Evolutionary conservation across 768 basidiomycete species (phyloP).

Genomic region (Russula dissimulans): DNA sequence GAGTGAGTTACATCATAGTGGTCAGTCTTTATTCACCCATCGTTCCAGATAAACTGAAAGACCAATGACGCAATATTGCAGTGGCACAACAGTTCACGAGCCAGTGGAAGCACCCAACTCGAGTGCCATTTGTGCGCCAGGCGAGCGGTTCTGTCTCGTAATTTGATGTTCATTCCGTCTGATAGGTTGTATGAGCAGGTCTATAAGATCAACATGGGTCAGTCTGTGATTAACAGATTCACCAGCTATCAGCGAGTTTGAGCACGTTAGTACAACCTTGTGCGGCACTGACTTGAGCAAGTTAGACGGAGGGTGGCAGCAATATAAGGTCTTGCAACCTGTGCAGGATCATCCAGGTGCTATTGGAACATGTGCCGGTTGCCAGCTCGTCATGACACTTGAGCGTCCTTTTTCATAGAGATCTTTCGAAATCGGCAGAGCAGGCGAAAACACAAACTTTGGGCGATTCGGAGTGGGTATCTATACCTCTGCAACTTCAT

Average conservation of each 20-base stretch:
- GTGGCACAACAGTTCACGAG: constrained; percentile 21
- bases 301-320: constrained; percentile 10
- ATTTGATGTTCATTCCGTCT: background rate
- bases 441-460: constrained; percentile 19
- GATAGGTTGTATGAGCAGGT: constrained; percentile 10
- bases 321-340: constrained; percentile 7
- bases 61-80: background rate
- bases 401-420: constrained; percentile 1
- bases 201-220: constrained; percentile 20
- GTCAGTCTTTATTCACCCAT: constrained; percentile 2
- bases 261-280: background rate
- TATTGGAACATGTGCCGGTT: too few relatives aligned
- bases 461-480: constrained; percentile 23
- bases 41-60: background rate
- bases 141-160: background rate
- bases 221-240: constrained; percentile 16
- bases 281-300: background rate
- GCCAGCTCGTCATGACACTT: background rate
- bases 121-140: constrained; percentile 11
- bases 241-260: constrained; percentile 19
- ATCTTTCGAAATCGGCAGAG: constrained; percentile 21
- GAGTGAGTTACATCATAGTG: constrained; percentile 3
- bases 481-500: constrained; percentile 25
- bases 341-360: constrained; percentile 12
- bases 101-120: background rate